A percentile compares a stretch with the other conserved stretches of the same genome.
These are phyloP conservation scores for Paramecium biaurelia DNA, from an alignment of 73 alveolate species.

Conservation along the genomic window DNA sequence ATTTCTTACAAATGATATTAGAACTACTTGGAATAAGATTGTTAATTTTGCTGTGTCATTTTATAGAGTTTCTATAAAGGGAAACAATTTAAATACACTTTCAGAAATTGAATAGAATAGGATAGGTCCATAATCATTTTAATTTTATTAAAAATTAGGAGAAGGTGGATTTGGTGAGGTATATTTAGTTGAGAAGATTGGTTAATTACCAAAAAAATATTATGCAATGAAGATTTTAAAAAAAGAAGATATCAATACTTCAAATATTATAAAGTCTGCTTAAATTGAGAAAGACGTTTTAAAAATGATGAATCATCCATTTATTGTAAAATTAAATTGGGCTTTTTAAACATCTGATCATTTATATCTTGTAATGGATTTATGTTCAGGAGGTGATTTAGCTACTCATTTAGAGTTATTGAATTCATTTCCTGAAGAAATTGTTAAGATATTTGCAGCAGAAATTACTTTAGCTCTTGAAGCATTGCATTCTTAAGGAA, in stretches of 20 bases:
- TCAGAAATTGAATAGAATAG: neutral
- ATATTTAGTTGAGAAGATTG: slow-evolving; percentile 74
- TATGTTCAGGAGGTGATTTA: slow-evolving; percentile 93
- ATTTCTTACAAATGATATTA: neutral
- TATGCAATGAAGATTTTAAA: slow-evolving; percentile 90
- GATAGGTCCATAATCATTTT: slow-evolving; percentile 75
- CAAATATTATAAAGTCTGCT: slow-evolving; percentile 86
- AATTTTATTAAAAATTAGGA: slow-evolving; percentile 75
- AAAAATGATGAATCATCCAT: slow-evolving; percentile 89
- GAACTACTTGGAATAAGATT: slow-evolving; percentile 36
- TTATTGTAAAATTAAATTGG: slow-evolving; percentile 88
- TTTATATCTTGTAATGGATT: slow-evolving; percentile 85
- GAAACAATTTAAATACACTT: neutral
- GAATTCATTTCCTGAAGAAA: slow-evolving; percentile 79
- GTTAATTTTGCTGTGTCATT: neutral
- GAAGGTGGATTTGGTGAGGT: slow-evolving; percentile 92
- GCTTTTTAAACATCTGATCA: slow-evolving; percentile 92
- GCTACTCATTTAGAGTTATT: neutral
- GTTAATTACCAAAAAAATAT: slow-evolving; percentile 23
- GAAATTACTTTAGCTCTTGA: slow-evolving; percentile 92
- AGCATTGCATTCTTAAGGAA: slow-evolving; percentile 89
- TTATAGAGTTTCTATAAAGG: neutral
- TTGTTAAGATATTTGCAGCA: slow-evolving; percentile 85
- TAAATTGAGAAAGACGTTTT: slow-evolving; percentile 92
- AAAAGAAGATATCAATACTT: slow-evolving; percentile 84